phyloP scores from a whole-genome alignment of 2,329 filamentous ascomycete genomes.

The Xylaria digitata region DNA sequence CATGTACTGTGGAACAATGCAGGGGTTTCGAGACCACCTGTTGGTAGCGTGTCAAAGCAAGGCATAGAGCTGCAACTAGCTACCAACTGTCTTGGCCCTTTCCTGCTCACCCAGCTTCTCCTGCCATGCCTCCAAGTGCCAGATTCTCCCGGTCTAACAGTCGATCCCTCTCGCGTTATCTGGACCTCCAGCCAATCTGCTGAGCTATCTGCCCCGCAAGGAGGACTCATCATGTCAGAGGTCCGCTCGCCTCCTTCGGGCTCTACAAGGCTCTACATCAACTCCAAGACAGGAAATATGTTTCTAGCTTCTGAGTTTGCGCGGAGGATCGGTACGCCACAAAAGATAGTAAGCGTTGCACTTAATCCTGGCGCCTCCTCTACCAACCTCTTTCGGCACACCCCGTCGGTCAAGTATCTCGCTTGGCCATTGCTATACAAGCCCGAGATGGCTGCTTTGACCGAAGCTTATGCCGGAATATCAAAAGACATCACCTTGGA shows the following conservation, averaged over 20 bases:
- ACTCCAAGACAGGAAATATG: slow-evolving; percentile 41
- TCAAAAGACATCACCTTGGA: slow-evolving; percentile 24
- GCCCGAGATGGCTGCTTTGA: slow-evolving; percentile 32
- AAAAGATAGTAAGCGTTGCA: slow-evolving; percentile 29
- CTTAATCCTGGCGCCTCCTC: slow-evolving; percentile 38
- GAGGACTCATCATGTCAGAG: slow-evolving; percentile 38
- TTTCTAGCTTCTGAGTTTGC: slow-evolving; percentile 40
- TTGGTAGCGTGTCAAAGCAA: slow-evolving; percentile 47
- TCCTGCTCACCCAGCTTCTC: slow-evolving; percentile 52
- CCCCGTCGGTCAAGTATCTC: slow-evolving; percentile 33
- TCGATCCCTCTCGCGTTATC: slow-evolving; percentile 27
- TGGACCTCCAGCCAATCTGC: slow-evolving; percentile 39
- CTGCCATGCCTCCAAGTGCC: slow-evolving; percentile 47
- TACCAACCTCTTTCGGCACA: slow-evolving; percentile 42
- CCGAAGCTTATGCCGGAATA: slow-evolving; percentile 30
- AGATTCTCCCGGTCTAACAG: slow-evolving; percentile 35
- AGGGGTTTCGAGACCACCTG: slow-evolving; percentile 41
- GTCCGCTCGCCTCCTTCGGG: slow-evolving; percentile 35
- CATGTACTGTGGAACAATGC: slow-evolving; percentile 43
- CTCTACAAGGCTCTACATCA: slow-evolving; percentile 35
- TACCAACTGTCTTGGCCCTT: slow-evolving; percentile 52
- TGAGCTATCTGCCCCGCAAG: slow-evolving; percentile 38
- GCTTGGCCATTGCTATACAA: slow-evolving; percentile 38
- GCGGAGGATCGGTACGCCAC: neutral
- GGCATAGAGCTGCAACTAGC: slow-evolving; percentile 53